These are phyloP conservation scores for Wickerhamomyces rabaulensis DNA, from an alignment of 805 yeast species.

Conservation along the genomic window DNA sequence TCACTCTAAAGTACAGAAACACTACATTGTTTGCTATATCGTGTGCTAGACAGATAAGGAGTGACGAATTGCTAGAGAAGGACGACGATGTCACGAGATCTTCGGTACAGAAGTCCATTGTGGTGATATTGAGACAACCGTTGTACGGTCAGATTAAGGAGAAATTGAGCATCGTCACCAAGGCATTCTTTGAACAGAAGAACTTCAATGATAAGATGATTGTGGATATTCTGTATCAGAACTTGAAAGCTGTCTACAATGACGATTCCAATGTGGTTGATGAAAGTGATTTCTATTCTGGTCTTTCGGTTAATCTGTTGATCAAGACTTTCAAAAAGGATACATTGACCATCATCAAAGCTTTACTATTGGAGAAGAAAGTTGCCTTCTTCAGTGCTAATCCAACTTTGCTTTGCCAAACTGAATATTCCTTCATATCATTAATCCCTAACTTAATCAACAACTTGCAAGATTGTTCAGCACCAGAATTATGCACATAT, in stretches of 20 bases:
- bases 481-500: slow-evolving; percentile 60
- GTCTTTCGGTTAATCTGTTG: slow-evolving; percentile 64
- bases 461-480: slow-evolving; percentile 70
- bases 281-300: slow-evolving; percentile 64
- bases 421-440: slow-evolving; percentile 79
- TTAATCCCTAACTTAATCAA: slow-evolving; percentile 77
- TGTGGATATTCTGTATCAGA: slow-evolving; percentile 65
- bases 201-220: slow-evolving; percentile 68
- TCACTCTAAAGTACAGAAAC: slow-evolving; percentile 62
- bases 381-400: slow-evolving; percentile 75
- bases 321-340: slow-evolving; percentile 54
- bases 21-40: slow-evolving; percentile 91
- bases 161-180: slow-evolving; percentile 83
- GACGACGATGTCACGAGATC: slow-evolving; percentile 73
- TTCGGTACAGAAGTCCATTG: slow-evolving; percentile 86
- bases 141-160: slow-evolving; percentile 85
- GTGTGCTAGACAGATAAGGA: slow-evolving; percentile 78
- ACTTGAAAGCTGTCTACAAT: slow-evolving; percentile 42
- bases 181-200: slow-evolving; percentile 76
- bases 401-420: slow-evolving; percentile 72
- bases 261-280: slow-evolving; percentile 22
- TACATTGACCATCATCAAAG: slow-evolving; percentile 66
- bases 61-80: slow-evolving; percentile 50
- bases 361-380: slow-evolving; percentile 67
- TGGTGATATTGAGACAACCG: slow-evolving; percentile 81